phyloP scores from a whole-genome alignment of 208 protist genomes.

The Trypanosoma grayi region DNA sequence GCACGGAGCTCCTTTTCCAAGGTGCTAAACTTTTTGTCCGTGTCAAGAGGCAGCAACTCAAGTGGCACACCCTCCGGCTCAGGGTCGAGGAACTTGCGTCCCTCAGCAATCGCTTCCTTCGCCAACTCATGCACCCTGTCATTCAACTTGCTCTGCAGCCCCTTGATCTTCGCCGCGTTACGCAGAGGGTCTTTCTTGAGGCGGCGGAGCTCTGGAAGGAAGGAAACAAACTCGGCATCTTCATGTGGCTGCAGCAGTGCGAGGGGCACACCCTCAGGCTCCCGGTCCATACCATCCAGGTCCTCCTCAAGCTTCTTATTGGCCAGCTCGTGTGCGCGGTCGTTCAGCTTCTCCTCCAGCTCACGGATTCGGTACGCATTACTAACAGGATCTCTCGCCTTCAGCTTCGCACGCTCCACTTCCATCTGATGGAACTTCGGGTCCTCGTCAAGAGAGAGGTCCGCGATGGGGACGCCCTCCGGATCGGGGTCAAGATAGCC shows the following conservation, averaged over 20 bases:
- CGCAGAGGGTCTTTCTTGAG: constrained; percentile 31
- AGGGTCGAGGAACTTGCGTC: constrained; percentile 60
- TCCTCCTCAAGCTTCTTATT: constrained; percentile 66
- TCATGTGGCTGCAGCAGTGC: constrained; percentile 45
- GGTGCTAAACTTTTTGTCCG: constrained; percentile 48
- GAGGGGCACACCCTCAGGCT: constrained; percentile 61
- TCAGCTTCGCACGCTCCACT: constrained; percentile 64
- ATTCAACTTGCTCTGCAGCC: constrained; percentile 54
- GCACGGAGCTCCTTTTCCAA: constrained; percentile 63
- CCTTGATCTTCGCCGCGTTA: constrained; percentile 30
- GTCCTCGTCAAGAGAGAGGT: constrained; percentile 60
- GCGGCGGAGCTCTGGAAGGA: constrained; percentile 39
- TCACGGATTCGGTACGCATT: constrained; percentile 42
- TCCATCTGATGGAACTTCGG: constrained; percentile 69
- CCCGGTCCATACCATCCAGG: constrained; percentile 46
- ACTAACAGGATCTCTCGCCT: constrained; percentile 39
- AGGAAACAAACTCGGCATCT: constrained; percentile 46
- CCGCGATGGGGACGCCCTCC: constrained; percentile 43
- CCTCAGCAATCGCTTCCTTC: constrained; percentile 39
- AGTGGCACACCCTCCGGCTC: constrained; percentile 63
- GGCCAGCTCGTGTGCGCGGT: constrained; percentile 52
- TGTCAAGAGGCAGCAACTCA: constrained; percentile 50
- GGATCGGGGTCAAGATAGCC: constrained; percentile 56
- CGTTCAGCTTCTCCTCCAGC: constrained; percentile 65
- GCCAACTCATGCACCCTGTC: constrained; percentile 54